These are phyloP conservation scores for Podospora tetraspora DNA, from an alignment of 495 filamentous ascomycete species.

Conservation along the genomic window DNA sequence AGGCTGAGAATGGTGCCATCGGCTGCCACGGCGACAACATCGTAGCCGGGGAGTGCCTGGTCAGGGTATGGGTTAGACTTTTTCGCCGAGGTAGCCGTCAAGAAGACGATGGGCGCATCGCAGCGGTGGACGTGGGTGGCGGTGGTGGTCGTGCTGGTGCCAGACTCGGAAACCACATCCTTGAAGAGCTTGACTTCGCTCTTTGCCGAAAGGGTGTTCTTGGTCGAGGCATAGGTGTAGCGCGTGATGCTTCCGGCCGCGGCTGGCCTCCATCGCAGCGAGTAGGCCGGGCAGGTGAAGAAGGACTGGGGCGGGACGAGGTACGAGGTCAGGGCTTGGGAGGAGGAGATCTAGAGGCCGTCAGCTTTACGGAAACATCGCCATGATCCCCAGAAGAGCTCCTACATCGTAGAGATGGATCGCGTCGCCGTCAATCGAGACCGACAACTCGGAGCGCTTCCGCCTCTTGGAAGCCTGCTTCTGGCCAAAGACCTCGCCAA, in stretches of 20 bases:
- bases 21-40: conserved; percentile 35
- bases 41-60: conserved; percentile 18
- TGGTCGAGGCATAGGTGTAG: conserved; percentile 62
- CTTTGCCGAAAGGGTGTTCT: conserved; percentile 26
- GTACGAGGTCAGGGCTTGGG: conserved; percentile 78
- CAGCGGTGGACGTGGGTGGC: conserved; percentile 15
- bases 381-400: not conserved
- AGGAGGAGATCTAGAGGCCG: conserved; percentile 61
- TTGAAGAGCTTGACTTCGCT: conserved; percentile 49
- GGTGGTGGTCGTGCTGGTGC: conserved; percentile 44
- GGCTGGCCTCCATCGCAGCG: conserved; percentile 57
- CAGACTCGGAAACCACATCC: conserved; percentile 58
- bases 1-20: conserved; percentile 38
- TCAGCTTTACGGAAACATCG: conserved; percentile 15
- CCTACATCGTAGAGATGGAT: conserved; percentile 88
- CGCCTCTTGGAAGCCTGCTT: conserved; percentile 68
- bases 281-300: conserved; percentile 73
- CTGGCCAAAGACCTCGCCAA: conserved; percentile 65
- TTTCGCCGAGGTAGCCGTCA: conserved; percentile 25
- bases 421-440: conserved; percentile 85
- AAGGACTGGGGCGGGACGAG: conserved; percentile 74
- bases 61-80: conserved; percentile 8
- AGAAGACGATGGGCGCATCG: conserved; percentile 26
- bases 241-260: conserved; percentile 52
- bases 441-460: conserved; percentile 76